Conservation (phyloP, 257 asterid genomes). For the Salvia rosmarinus region DNA sequence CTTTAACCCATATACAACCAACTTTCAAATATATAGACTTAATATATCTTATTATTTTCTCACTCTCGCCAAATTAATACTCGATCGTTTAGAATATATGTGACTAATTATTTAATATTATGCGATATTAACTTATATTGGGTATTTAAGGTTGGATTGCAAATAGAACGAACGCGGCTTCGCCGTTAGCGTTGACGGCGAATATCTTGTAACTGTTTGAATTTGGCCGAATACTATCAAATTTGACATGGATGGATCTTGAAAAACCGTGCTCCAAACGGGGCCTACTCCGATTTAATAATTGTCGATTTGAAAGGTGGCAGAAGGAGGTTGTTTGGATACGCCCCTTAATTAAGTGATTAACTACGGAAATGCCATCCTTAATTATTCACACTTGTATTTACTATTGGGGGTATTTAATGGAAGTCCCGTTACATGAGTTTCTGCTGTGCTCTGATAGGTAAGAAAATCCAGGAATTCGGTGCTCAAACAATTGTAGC, state of each 20-base stretch:
- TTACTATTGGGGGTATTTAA: neutral
- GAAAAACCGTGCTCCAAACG: slow-evolving; percentile 29
- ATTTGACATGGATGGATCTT: slow-evolving; percentile 31
- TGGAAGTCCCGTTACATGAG: slow-evolving; percentile 25
- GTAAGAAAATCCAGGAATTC: too few species aligned
- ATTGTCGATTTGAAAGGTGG: slow-evolving; percentile 25
- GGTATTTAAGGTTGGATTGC: neutral
- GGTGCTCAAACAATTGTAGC: neutral
- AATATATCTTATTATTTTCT: too few species aligned
- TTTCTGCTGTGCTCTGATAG: neutral
- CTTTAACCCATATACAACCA: slow-evolving; percentile 33
- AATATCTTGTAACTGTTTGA: slow-evolving; percentile 33
- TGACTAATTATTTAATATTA: too few species aligned
- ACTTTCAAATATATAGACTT: neutral
- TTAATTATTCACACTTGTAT: neutral
- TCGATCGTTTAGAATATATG: neutral
- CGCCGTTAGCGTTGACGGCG: slow-evolving; percentile 53
- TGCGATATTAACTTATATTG: too few species aligned
- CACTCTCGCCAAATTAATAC: neutral
- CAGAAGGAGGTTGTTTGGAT: neutral
- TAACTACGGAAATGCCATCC: slow-evolving; percentile 34
- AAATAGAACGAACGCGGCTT: slow-evolving; percentile 29
- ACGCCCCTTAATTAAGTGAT: slow-evolving; percentile 9
- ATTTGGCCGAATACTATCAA: slow-evolving; percentile 33
- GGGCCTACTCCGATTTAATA: slow-evolving; percentile 37